Conservation (phyloP, 1,139 yeast genomes). For the Diutina neorugosa region DNA sequence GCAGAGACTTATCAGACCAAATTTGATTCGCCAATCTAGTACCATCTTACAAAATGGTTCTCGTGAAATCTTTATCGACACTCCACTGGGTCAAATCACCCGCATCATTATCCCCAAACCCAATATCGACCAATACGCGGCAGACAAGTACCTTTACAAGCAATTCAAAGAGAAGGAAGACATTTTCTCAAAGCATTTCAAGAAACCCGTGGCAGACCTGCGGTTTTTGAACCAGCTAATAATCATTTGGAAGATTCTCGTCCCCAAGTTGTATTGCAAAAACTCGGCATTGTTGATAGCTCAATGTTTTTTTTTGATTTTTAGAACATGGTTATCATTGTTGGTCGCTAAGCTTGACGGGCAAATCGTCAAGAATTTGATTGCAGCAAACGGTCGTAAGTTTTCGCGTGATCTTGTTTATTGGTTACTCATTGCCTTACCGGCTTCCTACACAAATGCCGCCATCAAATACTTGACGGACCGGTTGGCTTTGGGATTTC, state of each 20-base stretch:
- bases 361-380: constrained; percentile 80
- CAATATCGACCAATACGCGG: constrained; percentile 49
- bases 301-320: constrained; percentile 64
- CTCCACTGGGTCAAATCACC: constrained; percentile 24
- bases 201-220: constrained; percentile 40
- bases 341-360: constrained; percentile 86
- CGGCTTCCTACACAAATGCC: constrained; percentile 87
- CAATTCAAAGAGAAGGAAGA: constrained; percentile 22
- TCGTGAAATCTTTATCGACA: constrained; percentile 43
- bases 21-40: constrained; percentile 30
- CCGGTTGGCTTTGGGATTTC: constrained; percentile 68
- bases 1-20: constrained; percentile 21
- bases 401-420: constrained; percentile 68
- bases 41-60: constrained; percentile 40
- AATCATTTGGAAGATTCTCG: constrained; percentile 71
- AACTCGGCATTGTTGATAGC: constrained; percentile 55
- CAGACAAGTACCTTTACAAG: constrained; percentile 53
- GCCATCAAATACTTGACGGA: constrained; percentile 76
- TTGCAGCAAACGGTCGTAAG: constrained; percentile 68
- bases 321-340: constrained; percentile 81
- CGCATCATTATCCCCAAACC: constrained; percentile 49
- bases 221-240: constrained; percentile 60
- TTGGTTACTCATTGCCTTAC: constrained; percentile 86
- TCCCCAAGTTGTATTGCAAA: constrained; percentile 61
- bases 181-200: constrained; percentile 7